Conservation (phyloP, 371 early-diverging fungal genomes). For the Cladochytrium tenue region DNA sequence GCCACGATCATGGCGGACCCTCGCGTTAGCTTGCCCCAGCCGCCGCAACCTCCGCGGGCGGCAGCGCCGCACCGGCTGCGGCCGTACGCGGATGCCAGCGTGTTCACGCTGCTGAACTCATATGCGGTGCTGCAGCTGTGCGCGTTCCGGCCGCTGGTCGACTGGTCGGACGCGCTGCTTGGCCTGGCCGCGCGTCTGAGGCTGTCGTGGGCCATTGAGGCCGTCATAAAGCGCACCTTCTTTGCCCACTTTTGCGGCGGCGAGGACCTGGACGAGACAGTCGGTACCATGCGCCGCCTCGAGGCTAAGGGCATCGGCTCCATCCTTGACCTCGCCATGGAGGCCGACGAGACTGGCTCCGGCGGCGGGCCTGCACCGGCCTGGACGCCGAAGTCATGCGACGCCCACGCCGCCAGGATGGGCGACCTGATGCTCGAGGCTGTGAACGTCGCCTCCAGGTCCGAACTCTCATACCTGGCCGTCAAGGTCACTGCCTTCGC, state of each 20-base stretch:
- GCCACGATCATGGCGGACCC: background rate
- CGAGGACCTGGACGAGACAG: constrained; percentile 83
- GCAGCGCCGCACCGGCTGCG: constrained; percentile 20
- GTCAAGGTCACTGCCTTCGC: constrained; percentile 87
- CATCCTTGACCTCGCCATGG: constrained; percentile 87
- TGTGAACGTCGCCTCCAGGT: constrained; percentile 66
- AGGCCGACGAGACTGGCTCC: constrained; percentile 75
- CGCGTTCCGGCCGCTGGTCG: constrained; percentile 65
- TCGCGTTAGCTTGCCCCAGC: background rate
- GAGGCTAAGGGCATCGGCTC: constrained; percentile 72
- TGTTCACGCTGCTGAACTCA: constrained; percentile 67
- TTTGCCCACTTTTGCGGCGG: constrained; percentile 92
- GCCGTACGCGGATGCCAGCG: constrained; percentile 41
- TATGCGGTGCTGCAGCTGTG: constrained; percentile 78
- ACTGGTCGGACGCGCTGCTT: constrained; percentile 67
- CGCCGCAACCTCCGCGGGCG: constrained; percentile 4
- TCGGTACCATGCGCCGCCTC: constrained; percentile 77
- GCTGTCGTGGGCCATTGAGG: constrained; percentile 62
- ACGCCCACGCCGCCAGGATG: constrained; percentile 57
- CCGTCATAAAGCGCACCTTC: constrained; percentile 80
- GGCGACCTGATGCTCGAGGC: constrained; percentile 60
- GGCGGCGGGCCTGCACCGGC: constrained; percentile 8
- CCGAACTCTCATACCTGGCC: constrained; percentile 74
- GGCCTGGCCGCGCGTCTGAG: constrained; percentile 59
- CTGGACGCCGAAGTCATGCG: constrained; percentile 30